A percentile compares a stretch with the other conserved stretches of the same genome.
phyloP scores from a whole-genome alignment of 2,329 filamentous ascomycete genomes.

The Neonectria ditissima region DNA sequence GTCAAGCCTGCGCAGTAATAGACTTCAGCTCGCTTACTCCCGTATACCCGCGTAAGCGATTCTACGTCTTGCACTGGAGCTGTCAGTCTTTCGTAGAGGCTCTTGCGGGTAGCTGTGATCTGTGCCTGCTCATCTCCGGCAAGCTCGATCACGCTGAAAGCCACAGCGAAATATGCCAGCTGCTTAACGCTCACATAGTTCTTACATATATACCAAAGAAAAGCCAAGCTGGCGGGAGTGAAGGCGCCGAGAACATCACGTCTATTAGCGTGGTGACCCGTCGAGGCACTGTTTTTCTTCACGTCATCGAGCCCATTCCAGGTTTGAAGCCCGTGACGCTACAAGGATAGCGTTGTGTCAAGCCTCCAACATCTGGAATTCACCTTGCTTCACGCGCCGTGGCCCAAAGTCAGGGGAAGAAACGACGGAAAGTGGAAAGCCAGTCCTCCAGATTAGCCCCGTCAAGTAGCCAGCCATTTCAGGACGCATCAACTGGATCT shows the following conservation, averaged over 20 bases:
- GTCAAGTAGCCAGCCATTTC: not conserved
- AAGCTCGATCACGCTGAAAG: not conserved
- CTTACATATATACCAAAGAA: not conserved
- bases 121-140: constrained; percentile 6
- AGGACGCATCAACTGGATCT: not conserved
- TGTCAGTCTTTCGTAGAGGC: not conserved
- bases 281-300: not conserved
- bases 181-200: not conserved
- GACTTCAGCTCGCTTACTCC: not conserved
- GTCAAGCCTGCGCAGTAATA: not conserved
- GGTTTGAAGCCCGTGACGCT: not conserved
- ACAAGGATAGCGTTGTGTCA: not conserved
- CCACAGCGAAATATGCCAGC: not conserved
- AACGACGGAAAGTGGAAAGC: not conserved
- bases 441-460: not conserved
- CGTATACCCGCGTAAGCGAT: not conserved
- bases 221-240: not conserved
- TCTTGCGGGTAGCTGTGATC: not conserved
- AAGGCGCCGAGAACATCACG: not conserved
- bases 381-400: not conserved
- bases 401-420: not conserved
- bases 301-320: constrained; percentile 9
- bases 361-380: too few species aligned
- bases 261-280: constrained; percentile 1
- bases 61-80: constrained; percentile 5